Base-by-base conservation (phyloP, 345 rosid species). In the Aquilaria sinensis region DNA sequence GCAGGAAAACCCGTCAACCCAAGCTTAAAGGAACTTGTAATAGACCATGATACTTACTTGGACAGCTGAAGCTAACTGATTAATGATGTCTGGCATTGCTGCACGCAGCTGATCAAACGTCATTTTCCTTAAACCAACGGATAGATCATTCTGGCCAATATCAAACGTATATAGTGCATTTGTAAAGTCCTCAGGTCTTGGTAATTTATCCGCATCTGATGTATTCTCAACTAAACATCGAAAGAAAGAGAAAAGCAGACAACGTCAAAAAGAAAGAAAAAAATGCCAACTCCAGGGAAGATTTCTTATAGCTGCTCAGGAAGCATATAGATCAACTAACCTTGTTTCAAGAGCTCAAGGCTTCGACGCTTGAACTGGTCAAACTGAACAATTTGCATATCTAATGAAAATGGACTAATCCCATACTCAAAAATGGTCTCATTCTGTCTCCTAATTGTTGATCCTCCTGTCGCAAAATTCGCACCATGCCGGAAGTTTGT, bases 131-230 rank as follows among this genome's bases (percentile, higher is more conserved):
- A 93, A 86, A 50, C 94, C 98, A 45, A 84, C 83, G 48, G 92
- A 90, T 60, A 93, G 94, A 79, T 93, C 97, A 70, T 93, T 93
- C 70, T 93, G 97, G 62, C 98, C 97, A 15, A 93, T 88, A 71
- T 93, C 98, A 61, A 90, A 86, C 6, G 96, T 93, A 71, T 90
- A 88, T 67, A 93, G 75, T 58, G 98, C 97, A 77, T 77, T 82
- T 4, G 95, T 71, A 68, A 84, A 90, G 13, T 90, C 98, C 67
- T 83, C 87, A 14, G 75, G 81, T 16, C 84, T 78, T 0, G 96
- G 98, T 33, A 90, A 85, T 60, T 85, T 86, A 51, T 74, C 82
- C 66, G 77, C 81, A 13, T 86, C 94, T 1, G 62, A 63, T 12
- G 65, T 32, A 51, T 14, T 69, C 77, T 71, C 83, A 62, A 60